Conservation (phyloP, 352 stramenopile species). For the Globisporangium cederbergense region DNA sequence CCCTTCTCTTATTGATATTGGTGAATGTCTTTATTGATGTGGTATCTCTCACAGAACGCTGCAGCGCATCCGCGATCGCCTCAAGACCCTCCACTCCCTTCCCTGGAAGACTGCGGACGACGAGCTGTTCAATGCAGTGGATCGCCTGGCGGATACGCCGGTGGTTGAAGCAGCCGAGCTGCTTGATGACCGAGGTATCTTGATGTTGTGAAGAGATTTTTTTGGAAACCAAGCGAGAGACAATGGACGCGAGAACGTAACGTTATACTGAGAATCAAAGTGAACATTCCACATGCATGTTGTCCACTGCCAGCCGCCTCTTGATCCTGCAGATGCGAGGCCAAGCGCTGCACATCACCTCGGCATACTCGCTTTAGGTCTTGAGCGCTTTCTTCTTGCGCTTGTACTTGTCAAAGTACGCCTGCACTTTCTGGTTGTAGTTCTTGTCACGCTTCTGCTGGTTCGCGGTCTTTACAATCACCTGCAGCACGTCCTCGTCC, state of each 20-base stretch:
- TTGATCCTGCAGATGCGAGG: background rate
- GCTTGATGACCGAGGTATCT: slow-evolving; percentile 16
- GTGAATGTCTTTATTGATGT: background rate
- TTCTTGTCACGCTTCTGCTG: slow-evolving; percentile 98
- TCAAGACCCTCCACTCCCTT: slow-evolving; percentile 49
- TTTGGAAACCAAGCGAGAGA: background rate
- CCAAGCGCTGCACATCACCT: background rate
- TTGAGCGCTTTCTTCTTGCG: slow-evolving; percentile 94
- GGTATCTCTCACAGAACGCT: slow-evolving; percentile 37
- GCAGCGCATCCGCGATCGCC: slow-evolving; percentile 51
- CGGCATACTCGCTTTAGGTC: slow-evolving; percentile 36
- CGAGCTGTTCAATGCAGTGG: slow-evolving; percentile 35
- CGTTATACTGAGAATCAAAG: background rate
- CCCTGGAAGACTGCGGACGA: slow-evolving; percentile 50
- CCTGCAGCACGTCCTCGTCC: slow-evolving; percentile 98
- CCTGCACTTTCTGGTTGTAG: slow-evolving; percentile 95
- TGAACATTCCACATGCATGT: background rate
- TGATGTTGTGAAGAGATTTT: background rate
- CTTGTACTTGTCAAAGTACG: slow-evolving; percentile 96
- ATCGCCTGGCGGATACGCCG: slow-evolving; percentile 14
- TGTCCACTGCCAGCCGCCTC: background rate
- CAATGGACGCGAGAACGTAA: background rate
- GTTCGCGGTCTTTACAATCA: slow-evolving; percentile 98
- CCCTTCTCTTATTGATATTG: background rate
- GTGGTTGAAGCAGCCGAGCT: background rate